Evolutionary conservation across 139 green algal species (phyloP), one percentile per base, ranked within the genome.

Genomic region (Coelastrella sp.): DNA sequence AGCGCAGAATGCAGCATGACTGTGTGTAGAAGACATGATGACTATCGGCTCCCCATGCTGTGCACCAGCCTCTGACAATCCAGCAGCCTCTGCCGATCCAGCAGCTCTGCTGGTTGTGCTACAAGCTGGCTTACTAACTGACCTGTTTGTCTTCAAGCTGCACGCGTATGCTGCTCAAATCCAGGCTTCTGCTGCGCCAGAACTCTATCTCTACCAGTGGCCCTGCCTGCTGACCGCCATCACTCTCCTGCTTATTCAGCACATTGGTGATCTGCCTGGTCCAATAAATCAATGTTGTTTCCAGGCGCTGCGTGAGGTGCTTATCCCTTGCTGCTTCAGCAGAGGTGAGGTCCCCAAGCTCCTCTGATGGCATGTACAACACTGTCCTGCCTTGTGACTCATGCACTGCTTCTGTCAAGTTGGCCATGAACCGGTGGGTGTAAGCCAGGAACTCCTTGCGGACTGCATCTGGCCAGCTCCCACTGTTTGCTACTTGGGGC

Each of bases 151-250:
- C 86, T 73, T 97, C 92, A 77, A 98, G 94, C 93, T 99, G 97
- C 32, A 89, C 23, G 4, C 92, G 93, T 74, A 99, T 96, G 77
- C 95, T 95, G 5, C 86, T 92, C 20, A 99, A 91, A 91, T 99
- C 95, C 20, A 95, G 90, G 22, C 88, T 96, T 83, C 97, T 95
- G 56, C 81, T 89, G 10, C 95, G 92, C 97, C 97, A 99, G 86
- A 98, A 98, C 78, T 96, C 92, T 66, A 98, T 98, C 93, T 99
- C 97, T 6, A 89, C 94, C 32, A 98, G 92, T 4, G 97, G 97
- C 94, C 97, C 75, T 60, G 82, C 92, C 22, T 94, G 87, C 81
- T 94, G 93, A n/a, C 88, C 59, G 8, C 56, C 23, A 80, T 86
- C 91, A 83, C 22, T 74, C 54, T 83, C 78, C 47, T 88, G 76